These are phyloP conservation scores for Sugiyamaella smithiae DNA, from an alignment of 805 yeast species.

Conservation along the genomic window DNA sequence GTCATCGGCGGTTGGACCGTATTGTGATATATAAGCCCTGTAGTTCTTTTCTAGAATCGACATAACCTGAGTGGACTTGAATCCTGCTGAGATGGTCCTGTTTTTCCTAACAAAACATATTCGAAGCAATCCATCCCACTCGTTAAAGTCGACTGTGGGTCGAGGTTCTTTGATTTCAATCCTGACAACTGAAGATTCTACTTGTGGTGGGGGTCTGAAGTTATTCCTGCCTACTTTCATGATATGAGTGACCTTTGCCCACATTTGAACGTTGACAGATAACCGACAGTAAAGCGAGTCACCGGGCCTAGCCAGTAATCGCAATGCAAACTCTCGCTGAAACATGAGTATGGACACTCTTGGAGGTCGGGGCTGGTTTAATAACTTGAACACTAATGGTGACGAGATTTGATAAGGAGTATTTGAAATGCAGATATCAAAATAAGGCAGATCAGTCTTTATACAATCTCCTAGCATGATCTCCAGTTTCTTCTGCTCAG, in stretches of 20 bases:
- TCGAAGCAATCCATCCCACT: slow-evolving; percentile 95
- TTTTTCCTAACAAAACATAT: slow-evolving; percentile 92
- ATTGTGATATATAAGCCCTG: slow-evolving; percentile 64
- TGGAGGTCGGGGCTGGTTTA: slow-evolving; percentile 91
- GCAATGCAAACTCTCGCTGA: slow-evolving; percentile 93
- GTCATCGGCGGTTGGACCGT: slow-evolving; percentile 45
- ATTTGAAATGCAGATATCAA: slow-evolving; percentile 93
- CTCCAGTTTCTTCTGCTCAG: slow-evolving; percentile 85
- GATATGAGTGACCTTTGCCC: slow-evolving; percentile 98
- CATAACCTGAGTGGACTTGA: slow-evolving; percentile 74
- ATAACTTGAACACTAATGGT: slow-evolving; percentile 87
- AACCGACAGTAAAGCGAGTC: slow-evolving; percentile 88
- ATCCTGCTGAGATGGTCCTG: slow-evolving; percentile 88
- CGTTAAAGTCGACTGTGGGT: slow-evolving; percentile 90
- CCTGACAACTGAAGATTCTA: slow-evolving; percentile 93
- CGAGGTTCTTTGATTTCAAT: slow-evolving; percentile 89
- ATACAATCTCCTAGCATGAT: slow-evolving; percentile 93
- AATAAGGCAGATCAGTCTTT: slow-evolving; percentile 91
- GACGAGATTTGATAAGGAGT: slow-evolving; percentile 98
- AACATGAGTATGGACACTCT: slow-evolving; percentile 94
- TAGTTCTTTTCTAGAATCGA: slow-evolving; percentile 86
- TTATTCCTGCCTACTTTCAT: slow-evolving; percentile 98
- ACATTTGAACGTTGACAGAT: slow-evolving; percentile 97
- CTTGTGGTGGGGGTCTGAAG: slow-evolving; percentile 98
- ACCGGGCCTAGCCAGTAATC: slow-evolving; percentile 95